These are phyloP conservation scores for Exophiala aquamarina DNA, from an alignment of 2,329 filamentous ascomycete species.

Conservation along the genomic window DNA sequence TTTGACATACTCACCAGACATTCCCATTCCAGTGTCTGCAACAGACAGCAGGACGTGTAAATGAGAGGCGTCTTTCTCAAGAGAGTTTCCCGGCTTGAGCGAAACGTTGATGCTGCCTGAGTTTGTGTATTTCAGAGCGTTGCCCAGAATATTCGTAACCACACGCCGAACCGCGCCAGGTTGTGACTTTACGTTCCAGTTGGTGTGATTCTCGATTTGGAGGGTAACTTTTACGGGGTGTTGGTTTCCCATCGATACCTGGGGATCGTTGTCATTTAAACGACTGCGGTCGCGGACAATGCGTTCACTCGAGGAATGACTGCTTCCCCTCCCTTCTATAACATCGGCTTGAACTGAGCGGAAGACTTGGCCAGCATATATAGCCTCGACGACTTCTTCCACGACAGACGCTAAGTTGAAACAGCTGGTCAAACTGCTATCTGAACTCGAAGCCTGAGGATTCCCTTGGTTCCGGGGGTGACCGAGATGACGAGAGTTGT, in stretches of 20 bases:
- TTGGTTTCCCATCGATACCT: constrained; percentile 4
- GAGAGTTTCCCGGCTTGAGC: constrained; percentile 35
- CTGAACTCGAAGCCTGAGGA: constrained; percentile 8
- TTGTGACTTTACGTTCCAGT: constrained; percentile 57
- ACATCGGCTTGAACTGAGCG: constrained; percentile 18
- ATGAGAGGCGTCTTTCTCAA: constrained; percentile 33
- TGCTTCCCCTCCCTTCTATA: constrained; percentile 13
- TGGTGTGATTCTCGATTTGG: constrained; percentile 49
- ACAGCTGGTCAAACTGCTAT: constrained; percentile 30
- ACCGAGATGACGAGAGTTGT: constrained; percentile 2
- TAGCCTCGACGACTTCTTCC: constrained; percentile 51
- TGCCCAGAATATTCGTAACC: constrained; percentile 64
- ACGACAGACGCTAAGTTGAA: constrained; percentile 34
- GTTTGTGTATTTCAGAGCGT: constrained; percentile 63
- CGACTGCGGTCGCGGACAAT: constrained; percentile 11
- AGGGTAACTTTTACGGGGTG: constrained; percentile 40
- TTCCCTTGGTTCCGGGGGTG: constrained; percentile 1
- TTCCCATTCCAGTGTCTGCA: constrained; percentile 65
- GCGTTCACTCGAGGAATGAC: constrained; percentile 14
- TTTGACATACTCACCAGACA: constrained; percentile 61
- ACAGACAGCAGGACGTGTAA: constrained; percentile 47
- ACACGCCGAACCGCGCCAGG: constrained; percentile 56
- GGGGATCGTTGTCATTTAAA: constrained; percentile 8
- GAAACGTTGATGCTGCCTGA: constrained; percentile 51
- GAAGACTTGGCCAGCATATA: constrained; percentile 49